Base-by-base conservation (phyloP, 345 rosid genomes). In the Brassica nigra region DNA sequence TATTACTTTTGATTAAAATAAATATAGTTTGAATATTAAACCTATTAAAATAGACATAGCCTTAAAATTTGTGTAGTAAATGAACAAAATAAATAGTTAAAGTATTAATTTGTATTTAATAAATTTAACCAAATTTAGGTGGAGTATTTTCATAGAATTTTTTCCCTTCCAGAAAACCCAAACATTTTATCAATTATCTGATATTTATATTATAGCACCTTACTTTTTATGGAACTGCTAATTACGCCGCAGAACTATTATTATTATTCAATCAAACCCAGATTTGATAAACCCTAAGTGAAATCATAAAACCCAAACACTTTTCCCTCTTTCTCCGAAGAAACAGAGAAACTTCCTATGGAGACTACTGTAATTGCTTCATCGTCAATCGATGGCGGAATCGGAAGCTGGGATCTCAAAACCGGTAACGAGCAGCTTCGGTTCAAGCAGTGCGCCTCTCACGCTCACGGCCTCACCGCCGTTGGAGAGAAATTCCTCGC, bases 331-430 rank as follows among this genome's bases (percentile, higher is more conserved):
- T 36, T 16, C 34, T 65, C 30, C 23, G 6, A 16, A 18, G 7
- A 67, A 16, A 30, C n/a, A 34, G 47, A 44, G 72, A 23, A 18
- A 34, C 15, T 18, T 23, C 71, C 62, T 2, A 82, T 70, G 85
- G 82, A 82, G 82, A 87, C 82, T 66, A 65, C 87, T 20, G 69
- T 94, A 11, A 71, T 89, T 34, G 95, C 92, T 10, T 89, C 97
- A 10, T 94, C 97, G 1, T 91, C 97, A 4, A 68, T 79, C 33
- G 93, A 94, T 37, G 84, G 79, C 36, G 97, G 91, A 64, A 86
- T 90, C 71, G 92, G 97, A 71, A 85, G 91, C 76, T 92, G 97
- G 98, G 92, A 90, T 76, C 87, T 92, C 12, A 78, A 76, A 70
- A 80, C 95, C 0, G 97, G 95, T 15, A 82, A 73, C 9, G 89